phyloP scores from a whole-genome alignment of 1,284 basidiomycete genomes.

The Marasmius oreades region DNA sequence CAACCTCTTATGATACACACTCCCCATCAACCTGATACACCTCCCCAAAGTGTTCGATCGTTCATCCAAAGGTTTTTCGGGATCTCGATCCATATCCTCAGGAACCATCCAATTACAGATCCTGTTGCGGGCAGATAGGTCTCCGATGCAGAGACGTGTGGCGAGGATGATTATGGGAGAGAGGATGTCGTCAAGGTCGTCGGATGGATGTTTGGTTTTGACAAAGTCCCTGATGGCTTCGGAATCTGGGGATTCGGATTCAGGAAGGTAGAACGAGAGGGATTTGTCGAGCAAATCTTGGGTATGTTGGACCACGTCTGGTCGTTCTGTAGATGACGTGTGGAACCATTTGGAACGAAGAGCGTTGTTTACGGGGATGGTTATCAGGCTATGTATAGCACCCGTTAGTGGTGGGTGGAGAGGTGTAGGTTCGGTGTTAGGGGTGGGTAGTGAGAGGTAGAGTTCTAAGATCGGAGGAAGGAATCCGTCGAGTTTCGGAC shows the following conservation, averaged over 20 bases:
- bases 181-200: slow-evolving; percentile 62
- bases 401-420: slow-evolving; percentile 68
- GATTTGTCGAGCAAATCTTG: slow-evolving; percentile 63
- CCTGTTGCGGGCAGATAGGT: slow-evolving; percentile 50
- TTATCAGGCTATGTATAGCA: slow-evolving; percentile 70
- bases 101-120: slow-evolving; percentile 71
- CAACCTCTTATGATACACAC: slow-evolving; percentile 66
- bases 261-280: slow-evolving; percentile 58
- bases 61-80: slow-evolving; percentile 62
- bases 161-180: slow-evolving; percentile 35
- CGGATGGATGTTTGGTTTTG: not conserved
- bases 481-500: slow-evolving; percentile 63
- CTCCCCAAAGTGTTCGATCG: slow-evolving; percentile 74
- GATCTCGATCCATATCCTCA: slow-evolving; percentile 65
- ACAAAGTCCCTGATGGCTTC: slow-evolving; percentile 49
- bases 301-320: slow-evolving; percentile 58
- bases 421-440: slow-evolving; percentile 56
- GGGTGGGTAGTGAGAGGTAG: slow-evolving; percentile 49
- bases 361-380: slow-evolving; percentile 57
- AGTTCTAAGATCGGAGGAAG: slow-evolving; percentile 57
- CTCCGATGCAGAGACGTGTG: slow-evolving; percentile 62
- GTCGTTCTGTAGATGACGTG: slow-evolving; percentile 18
- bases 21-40: slow-evolving; percentile 73
- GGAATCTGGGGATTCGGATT: slow-evolving; percentile 35
- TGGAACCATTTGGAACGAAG: slow-evolving; percentile 50